Evolutionary conservation across 1,139 yeast species (phyloP), one percentile per base, ranked within the genome.

Genomic region (Suhomyces taliae): DNA sequence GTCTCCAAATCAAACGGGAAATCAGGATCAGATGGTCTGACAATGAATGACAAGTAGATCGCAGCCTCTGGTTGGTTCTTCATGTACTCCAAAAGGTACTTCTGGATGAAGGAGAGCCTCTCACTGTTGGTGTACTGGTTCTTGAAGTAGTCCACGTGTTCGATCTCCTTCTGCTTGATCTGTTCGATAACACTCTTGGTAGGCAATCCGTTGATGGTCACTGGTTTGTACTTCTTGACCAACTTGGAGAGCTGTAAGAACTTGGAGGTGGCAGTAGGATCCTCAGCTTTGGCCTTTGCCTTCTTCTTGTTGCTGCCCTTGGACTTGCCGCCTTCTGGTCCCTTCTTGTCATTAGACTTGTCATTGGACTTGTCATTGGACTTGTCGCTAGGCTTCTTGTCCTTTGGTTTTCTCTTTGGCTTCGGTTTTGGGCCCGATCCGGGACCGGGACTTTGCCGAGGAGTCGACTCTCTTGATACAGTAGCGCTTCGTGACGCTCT

Each of bases 11-110:
- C 89, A 58, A 75, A 86, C 0, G 91, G 87, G 59, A 87, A 87
- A 37, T 85, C 88, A 0, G 91, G 91, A 59, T 85, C 93, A 0
- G 85, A 74, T 0, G 93, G 91, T 19, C 57, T 54, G n/a, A 74
- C 51, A 34, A 60, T 49, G 45, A 74, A 68, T 32, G 76, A 69
- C 7, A 74, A 48, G 44, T 72, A 72, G 1, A 73, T 58, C 19
- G 47, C 41, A 2, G 50, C 50, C 7, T 50, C 53, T 1, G 60
- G 55, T 14, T 52, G 56, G 32, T 46, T 45, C 12, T 46, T 50
- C 37, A 51, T 49, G 38, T 41, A 56, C 33, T 54, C 57, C 19
- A 53, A 41, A n/a, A 56, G 27, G 37, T 54, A 49, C 36, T 53
- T 52, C 36, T 53, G 53, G 27, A 54, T 39, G 37, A 42, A 49